A percentile compares a stretch with the other conserved stretches of the same genome.
phyloP scores from a whole-genome alignment of 164 flowering plant genomes.

The Chloranthus sessilifolius region DNA sequence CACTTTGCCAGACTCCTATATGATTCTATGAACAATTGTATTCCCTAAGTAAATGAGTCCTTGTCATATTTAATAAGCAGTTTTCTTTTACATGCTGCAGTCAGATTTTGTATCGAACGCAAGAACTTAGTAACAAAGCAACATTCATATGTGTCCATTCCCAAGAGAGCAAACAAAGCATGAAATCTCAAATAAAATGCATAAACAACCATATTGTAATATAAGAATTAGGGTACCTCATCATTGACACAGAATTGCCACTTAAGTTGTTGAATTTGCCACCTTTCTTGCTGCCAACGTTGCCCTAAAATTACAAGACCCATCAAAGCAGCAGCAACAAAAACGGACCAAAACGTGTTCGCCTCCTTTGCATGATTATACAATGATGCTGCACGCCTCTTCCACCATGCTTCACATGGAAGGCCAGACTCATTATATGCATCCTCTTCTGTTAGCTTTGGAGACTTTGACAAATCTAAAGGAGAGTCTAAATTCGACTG shows the following conservation, averaged over 20 bases:
- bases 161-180: too few species aligned
- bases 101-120: too few species aligned
- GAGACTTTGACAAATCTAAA: conserved; percentile 9
- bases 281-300: conserved; percentile 83
- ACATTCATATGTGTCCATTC: too few species aligned
- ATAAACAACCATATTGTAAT: too few species aligned
- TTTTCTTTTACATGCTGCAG: too few species aligned
- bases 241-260: conserved; percentile 43
- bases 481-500: conserved; percentile 12
- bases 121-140: too few species aligned
- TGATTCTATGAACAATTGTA: too few species aligned
- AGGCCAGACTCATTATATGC: conserved; percentile 33
- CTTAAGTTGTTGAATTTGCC: conserved; percentile 66
- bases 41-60: too few species aligned
- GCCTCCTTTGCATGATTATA: conserved; percentile 80
- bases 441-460: conserved; percentile 24
- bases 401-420: conserved; percentile 96
- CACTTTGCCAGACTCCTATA: too few species aligned
- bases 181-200: too few species aligned
- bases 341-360: conserved; percentile 78
- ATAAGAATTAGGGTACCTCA: conserved; percentile 41
- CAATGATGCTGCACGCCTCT: conserved; percentile 59
- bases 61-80: too few species aligned
- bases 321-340: conserved; percentile 87
- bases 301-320: conserved; percentile 88